Percentiles rank a stretch among this genome's conserved stretches.
These are phyloP conservation scores for Heliamphora pulchella DNA, from an alignment of 179 eudicot species.

Conservation along the genomic window DNA sequence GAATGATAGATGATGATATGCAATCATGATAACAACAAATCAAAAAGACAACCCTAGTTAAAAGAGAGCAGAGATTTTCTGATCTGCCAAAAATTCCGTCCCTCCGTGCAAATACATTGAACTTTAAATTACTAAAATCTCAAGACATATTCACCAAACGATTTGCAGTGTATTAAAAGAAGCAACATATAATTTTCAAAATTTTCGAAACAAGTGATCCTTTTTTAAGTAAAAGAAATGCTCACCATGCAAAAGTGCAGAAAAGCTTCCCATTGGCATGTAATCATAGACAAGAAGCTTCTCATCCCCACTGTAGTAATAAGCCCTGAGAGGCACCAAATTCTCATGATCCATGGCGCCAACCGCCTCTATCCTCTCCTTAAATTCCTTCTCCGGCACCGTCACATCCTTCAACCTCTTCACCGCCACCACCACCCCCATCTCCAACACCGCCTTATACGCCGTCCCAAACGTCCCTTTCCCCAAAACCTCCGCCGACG, in stretches of 20 bases:
- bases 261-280: constrained; percentile 74
- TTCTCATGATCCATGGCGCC: constrained; percentile 61
- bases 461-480: constrained; percentile 84
- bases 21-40: background rate
- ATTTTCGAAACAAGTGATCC: too few species aligned
- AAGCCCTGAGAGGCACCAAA: constrained; percentile 68
- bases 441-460: constrained; percentile 63
- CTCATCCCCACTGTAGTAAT: constrained; percentile 64
- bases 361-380: constrained; percentile 52
- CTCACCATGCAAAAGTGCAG: constrained; percentile 84
- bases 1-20: background rate
- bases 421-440: constrained; percentile 53
- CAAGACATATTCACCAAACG: too few species aligned
- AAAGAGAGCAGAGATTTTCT: too few species aligned
- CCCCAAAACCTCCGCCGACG: constrained; percentile 80
- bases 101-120: too few species aligned
- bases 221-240: background rate
- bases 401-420: constrained; percentile 70
- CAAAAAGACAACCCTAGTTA: background rate
- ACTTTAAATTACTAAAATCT: too few species aligned
- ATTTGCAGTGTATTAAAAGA: too few species aligned
- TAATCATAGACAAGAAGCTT: constrained; percentile 74
- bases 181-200: too few species aligned
- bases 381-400: constrained; percentile 49
- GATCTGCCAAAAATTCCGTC: too few species aligned